Conservation (phyloP, 768 basidiomycete genomes). For the Gymnopilus dilepis region DNA sequence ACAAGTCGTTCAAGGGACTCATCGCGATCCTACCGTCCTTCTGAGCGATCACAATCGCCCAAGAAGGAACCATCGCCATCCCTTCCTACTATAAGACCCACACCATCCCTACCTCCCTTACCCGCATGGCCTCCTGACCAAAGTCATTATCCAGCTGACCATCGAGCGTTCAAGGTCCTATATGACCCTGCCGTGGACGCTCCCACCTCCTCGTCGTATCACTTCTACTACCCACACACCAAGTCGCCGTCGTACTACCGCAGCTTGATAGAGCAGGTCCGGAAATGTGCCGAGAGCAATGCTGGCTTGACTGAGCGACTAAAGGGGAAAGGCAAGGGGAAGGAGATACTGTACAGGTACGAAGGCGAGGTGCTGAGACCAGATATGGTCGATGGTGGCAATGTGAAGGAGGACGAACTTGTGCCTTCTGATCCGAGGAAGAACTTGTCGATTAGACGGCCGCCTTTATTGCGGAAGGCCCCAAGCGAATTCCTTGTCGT, state of each 20-base stretch:
- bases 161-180: constrained; percentile 60
- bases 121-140: constrained; percentile 67
- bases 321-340: constrained; percentile 68
- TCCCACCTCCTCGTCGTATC: constrained; percentile 27
- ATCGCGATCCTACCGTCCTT: constrained; percentile 34
- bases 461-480: constrained; percentile 23
- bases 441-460: constrained; percentile 37
- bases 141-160: constrained; percentile 47
- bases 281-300: constrained; percentile 34
- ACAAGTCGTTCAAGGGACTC: background rate
- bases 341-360: constrained; percentile 57
- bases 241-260: constrained; percentile 38
- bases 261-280: constrained; percentile 44
- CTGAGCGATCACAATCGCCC: constrained; percentile 20
- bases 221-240: constrained; percentile 22
- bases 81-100: constrained; percentile 16
- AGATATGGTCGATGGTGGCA: constrained; percentile 30
- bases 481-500: constrained; percentile 47
- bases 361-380: constrained; percentile 57
- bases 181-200: constrained; percentile 64
- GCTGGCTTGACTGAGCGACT: constrained; percentile 48
- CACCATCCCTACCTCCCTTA: constrained; percentile 28
- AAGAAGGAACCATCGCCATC: constrained; percentile 6
- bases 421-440: constrained; percentile 61
- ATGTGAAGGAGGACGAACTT: constrained; percentile 38